These are phyloP conservation scores for Trichoderma atroviride DNA, from an alignment of 2,329 filamentous ascomycete species.

Conservation along the genomic window DNA sequence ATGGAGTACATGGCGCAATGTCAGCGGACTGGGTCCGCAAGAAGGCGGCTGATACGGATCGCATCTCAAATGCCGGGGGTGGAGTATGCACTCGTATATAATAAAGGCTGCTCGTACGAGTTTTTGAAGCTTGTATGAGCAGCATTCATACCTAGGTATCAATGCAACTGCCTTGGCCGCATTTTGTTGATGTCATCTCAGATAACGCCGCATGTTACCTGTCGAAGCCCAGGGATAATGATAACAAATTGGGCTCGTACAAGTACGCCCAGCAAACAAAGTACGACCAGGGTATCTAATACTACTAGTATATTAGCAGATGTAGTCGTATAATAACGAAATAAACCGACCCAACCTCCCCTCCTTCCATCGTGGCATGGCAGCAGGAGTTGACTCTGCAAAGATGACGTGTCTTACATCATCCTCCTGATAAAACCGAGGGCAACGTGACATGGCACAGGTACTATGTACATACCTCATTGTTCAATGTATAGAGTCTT, in stretches of 20 bases:
- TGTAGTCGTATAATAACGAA: neutral
- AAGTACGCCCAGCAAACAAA: neutral
- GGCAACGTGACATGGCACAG: neutral
- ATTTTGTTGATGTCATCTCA: neutral
- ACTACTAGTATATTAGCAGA: neutral
- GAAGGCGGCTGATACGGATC: conserved; percentile 3
- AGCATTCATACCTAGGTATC: neutral
- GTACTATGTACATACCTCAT: neutral
- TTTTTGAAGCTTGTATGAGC: neutral
- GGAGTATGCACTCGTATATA: neutral
- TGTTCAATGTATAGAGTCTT: neutral
- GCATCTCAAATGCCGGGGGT: conserved; percentile 15
- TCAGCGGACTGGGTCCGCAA: conserved; percentile 11
- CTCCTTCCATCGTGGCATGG: neutral
- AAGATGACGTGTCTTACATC: conserved; percentile 20
- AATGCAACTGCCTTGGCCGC: neutral
- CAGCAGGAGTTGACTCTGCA: neutral
- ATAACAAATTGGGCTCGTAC: neutral
- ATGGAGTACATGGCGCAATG: conserved; percentile 23
- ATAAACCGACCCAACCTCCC: neutral
- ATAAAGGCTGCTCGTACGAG: neutral
- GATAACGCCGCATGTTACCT: neutral
- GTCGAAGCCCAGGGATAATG: neutral
- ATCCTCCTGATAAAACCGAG: neutral
- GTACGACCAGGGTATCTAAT: neutral